Evolutionary conservation across 2,329 filamentous ascomycete species (phyloP), one percentile per base, ranked within the genome.

Genomic region (Colletotrichum liriopes): DNA sequence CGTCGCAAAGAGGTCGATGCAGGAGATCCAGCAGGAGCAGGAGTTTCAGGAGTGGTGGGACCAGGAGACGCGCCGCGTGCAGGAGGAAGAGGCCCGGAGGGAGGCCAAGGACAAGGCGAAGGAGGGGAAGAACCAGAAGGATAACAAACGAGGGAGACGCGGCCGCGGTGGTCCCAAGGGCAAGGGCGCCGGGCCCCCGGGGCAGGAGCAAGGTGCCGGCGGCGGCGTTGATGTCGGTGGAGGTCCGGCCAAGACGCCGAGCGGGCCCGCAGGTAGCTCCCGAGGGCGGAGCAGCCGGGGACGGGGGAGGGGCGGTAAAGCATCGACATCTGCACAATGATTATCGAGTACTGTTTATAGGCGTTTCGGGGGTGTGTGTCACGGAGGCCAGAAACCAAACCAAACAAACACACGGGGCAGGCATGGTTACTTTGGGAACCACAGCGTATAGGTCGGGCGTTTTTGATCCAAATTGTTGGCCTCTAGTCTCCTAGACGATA

Each of bases 31-130:
- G 80, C 91, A 96, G 75, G 96, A 99, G 82, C 96, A 99, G 79
- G 94, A 94, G 63, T 99, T 99, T 80, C 94, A 98, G 79, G 92
- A 97, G 80, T 98, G 95, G 95, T 98, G 95, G 95, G 94, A 97
- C 75, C 91, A 93, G 74, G 95, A 98, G 81, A 94, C 92, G 77
- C 88, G 88, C 72, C 87, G 93, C 37, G 89, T 93, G 47, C 92
- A 92, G 74, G 90, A 92, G 75, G 90, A 91, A 73, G 88, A 89
- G 73, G 86, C 86, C 3, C 78, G 82, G 55, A 80, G 83, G 61
- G 78, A 81, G 32, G 78, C 78, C 43, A 82, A 81, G 70, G 82
- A 83, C 55, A 84, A 87, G 75, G 85, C 84, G 16, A 83, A 84
- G 65, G 84, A 81, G 67, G 82, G 81, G 82, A 78, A 79, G 79